Conservation (phyloP, 2,329 filamentous ascomycete genomes). For the Parascedosporium putredinis region DNA sequence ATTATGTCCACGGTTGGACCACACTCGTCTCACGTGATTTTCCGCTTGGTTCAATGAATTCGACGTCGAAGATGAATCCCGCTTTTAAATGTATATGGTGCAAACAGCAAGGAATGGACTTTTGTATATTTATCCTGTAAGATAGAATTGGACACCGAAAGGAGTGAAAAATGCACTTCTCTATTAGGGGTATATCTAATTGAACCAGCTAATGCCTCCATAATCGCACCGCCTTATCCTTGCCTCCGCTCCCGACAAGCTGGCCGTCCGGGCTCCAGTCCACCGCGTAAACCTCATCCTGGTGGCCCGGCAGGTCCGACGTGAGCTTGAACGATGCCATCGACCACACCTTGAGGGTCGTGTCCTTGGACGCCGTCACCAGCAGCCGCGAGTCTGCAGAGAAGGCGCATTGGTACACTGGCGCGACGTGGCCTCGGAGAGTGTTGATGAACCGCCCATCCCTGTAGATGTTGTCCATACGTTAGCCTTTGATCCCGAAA, state of each 20-base stretch:
- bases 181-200: slow-evolving; percentile 4
- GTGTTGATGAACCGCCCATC: slow-evolving; percentile 75
- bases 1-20: too few relatives aligned
- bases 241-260: slow-evolving; percentile 81
- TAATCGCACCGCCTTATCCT: slow-evolving; percentile 68
- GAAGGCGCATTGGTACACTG: slow-evolving; percentile 88
- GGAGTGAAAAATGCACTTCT: too few relatives aligned
- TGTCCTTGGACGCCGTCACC: slow-evolving; percentile 83
- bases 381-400: slow-evolving; percentile 84
- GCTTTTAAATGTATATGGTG: too few relatives aligned
- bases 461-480: slow-evolving; percentile 21
- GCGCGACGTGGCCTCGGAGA: slow-evolving; percentile 75
- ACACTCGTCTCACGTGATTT: too few relatives aligned
- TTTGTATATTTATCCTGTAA: too few relatives aligned
- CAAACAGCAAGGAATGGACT: too few relatives aligned
- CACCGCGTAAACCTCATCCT: slow-evolving; percentile 87
- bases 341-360: slow-evolving; percentile 91
- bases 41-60: too few relatives aligned
- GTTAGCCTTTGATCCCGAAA: too few relatives aligned
- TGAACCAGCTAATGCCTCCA: slow-evolving; percentile 48
- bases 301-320: slow-evolving; percentile 74
- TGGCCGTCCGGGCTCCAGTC: slow-evolving; percentile 92
- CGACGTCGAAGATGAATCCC: too few relatives aligned
- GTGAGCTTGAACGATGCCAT: slow-evolving; percentile 74
- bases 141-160: too few relatives aligned